These are phyloP conservation scores for Datisca glomerata DNA, from an alignment of 306 rosid species.

Conservation along the genomic window DNA sequence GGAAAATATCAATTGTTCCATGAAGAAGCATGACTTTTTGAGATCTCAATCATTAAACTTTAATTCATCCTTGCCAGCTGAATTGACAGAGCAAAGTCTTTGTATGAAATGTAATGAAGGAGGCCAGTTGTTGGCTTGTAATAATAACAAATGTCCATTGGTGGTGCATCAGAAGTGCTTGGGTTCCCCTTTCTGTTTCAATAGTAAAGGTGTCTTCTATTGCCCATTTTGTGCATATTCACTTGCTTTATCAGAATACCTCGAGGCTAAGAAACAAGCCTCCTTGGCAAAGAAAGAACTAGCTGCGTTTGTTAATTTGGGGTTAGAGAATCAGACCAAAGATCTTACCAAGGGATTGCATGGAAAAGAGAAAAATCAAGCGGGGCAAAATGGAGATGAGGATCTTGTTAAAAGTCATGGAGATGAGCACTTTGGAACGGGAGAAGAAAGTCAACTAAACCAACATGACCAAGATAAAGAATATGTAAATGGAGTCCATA, in stretches of 20 bases:
- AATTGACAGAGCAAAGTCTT: conserved; percentile 13
- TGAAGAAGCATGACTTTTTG: conserved; percentile 30
- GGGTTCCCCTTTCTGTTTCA: conserved; percentile 24
- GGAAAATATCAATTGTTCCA: conserved; percentile 23
- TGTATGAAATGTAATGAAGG: conserved; percentile 49
- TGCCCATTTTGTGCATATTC: conserved; percentile 74
- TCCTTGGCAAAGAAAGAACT: conserved; percentile 37
- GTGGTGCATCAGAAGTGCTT: conserved; percentile 55
- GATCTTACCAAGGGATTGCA: conserved; percentile 11
- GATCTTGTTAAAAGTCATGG: conserved; percentile 17
- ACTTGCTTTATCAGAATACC: conserved; percentile 35
- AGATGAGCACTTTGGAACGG: conserved; percentile 17
- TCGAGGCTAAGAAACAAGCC: conserved; percentile 44
- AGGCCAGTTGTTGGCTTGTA: conserved; percentile 46
- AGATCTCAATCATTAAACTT: conserved; percentile 20
- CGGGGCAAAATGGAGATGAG: conserved; percentile 13
- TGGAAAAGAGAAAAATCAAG: conserved; percentile 16
- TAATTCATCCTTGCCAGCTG: conserved; percentile 17
- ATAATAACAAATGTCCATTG: conserved; percentile 38
- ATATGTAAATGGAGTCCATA: conserved; percentile 19
- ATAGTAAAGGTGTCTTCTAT: conserved; percentile 26
- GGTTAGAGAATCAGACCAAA: conserved; percentile 12
- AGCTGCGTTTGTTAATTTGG: conserved; percentile 24
- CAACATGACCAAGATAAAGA: conserved; percentile 15
- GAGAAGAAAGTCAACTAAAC: conserved; percentile 18